Conservation (phyloP, 306 rosid species). For the Sicyos baderoa region DNA sequence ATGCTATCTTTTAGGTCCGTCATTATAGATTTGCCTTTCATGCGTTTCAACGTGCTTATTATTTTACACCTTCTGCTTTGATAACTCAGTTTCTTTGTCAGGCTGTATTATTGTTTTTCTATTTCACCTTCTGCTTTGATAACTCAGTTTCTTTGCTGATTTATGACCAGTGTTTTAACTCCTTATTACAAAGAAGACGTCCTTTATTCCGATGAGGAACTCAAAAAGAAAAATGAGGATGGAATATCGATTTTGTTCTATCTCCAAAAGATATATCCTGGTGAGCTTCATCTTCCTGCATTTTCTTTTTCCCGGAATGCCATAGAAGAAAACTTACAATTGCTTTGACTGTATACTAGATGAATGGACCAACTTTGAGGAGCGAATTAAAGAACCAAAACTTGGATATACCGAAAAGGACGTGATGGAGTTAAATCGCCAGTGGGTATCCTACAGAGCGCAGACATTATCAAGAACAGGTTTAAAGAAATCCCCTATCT, state of each 20-base stretch:
- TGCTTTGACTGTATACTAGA: constrained; percentile 39
- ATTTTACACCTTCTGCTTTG: background rate
- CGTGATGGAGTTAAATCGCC: constrained; percentile 37
- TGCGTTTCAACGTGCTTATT: constrained; percentile 1
- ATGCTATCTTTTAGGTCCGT: constrained; percentile 94
- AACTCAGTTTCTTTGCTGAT: constrained; percentile 10
- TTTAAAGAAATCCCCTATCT: constrained; percentile 26
- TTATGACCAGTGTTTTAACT: constrained; percentile 69
- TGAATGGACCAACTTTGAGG: constrained; percentile 73
- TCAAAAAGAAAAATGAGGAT: constrained; percentile 69
- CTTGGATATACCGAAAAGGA: constrained; percentile 17
- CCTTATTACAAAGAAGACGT: constrained; percentile 89
- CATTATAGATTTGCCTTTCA: constrained; percentile 13
- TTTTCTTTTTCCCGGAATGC: background rate
- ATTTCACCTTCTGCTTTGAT: background rate
- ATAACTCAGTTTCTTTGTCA: background rate
- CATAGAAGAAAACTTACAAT: constrained; percentile 17
- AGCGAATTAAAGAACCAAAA: constrained; percentile 37
- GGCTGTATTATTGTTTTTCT: background rate
- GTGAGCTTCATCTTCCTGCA: constrained; percentile 40
- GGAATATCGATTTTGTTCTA: constrained; percentile 90
- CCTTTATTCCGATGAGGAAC: constrained; percentile 63
- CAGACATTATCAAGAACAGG: constrained; percentile 98
- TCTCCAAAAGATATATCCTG: constrained; percentile 84
- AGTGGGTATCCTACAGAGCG: constrained; percentile 93